A percentile compares a stretch with the other conserved stretches of the same genome.
Conservation (phyloP, 177 flowering plant species). For the Vitis hybrid region DNA sequence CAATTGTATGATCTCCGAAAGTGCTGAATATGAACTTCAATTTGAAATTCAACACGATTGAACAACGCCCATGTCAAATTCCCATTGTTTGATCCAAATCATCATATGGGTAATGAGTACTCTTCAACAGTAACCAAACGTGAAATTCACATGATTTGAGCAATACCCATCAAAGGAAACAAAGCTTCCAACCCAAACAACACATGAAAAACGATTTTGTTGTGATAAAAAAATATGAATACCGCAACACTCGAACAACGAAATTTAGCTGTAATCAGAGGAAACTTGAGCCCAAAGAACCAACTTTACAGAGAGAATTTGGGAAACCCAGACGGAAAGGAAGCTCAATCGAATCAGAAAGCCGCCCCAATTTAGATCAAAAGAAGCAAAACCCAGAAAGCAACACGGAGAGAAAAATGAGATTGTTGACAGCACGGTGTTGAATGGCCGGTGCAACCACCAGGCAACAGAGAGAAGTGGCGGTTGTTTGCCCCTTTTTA, state of each 20-base stretch:
- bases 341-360: not conserved
- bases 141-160: not conserved
- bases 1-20: not conserved
- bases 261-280: too few species aligned
- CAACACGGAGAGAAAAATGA: not conserved
- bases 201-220: not conserved
- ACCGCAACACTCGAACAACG: too few species aligned
- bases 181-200: not conserved
- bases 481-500: conserved; percentile 11
- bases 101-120: too few species aligned
- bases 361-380: not conserved
- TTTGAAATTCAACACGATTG: too few species aligned
- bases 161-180: not conserved
- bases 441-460: conserved; percentile 18
- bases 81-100: too few species aligned
- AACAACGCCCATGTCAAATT: too few species aligned
- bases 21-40: not conserved
- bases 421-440: conserved; percentile 14
- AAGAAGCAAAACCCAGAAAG: not conserved
- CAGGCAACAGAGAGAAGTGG: conserved; percentile 7
- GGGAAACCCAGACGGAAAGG: not conserved
- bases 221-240: not conserved
- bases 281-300: too few species aligned
- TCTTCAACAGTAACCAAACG: too few species aligned
- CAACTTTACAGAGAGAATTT: not conserved